Evolutionary conservation across 371 early-diverging fungal species (phyloP), one percentile per base, ranked within the genome.

Genomic region (Lichtheimia ornata): DNA sequence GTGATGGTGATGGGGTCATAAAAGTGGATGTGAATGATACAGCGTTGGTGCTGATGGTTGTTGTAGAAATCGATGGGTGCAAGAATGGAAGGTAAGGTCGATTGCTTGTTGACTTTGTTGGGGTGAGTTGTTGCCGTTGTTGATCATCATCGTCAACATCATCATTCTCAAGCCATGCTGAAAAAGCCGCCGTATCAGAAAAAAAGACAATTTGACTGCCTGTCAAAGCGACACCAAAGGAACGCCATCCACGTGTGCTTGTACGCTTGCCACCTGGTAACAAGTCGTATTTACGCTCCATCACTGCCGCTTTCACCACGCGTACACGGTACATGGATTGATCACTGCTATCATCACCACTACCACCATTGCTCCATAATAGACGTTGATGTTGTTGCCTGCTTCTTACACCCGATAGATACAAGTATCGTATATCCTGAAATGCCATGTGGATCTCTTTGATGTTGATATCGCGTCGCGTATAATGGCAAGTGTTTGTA

Each of bases 191-290:
- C 4, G 79, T 53, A 42, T 87, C 88, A 2, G 79, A 76, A 67
- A 92, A 91, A 45, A 92, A 84, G 53, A 91, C 79, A 57, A 92
- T 75, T 54, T 91, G 90, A 49, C 87, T 89, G 25, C 91, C 91
- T 62, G 88, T 88, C 43, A 92, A 67, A 13, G 90, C 87, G 42
- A 90, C 82, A 56, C 91, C 90, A 50, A 88, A 81, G 5, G 86
- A 81, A 71, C 88, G 81, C 93, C 93, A 92, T 28, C 87, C 81
- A 9, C 93, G 82, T 30, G 84, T 76, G 2, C 83, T 80, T 11
- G 89, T 83, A 49, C 84, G 86, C 56, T 83, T 85, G 20, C 90
- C 90, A 25, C 84, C 76, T 41, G 86, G 87, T n/a, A 72, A 54
- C 40, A 86, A 61, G 54, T 92, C 92, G 58, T 88, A 83, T 69